These are phyloP conservation scores for Coemansia sp. DNA, from an alignment of 192 early-diverging fungal genomes.

Conservation along the genomic window DNA sequence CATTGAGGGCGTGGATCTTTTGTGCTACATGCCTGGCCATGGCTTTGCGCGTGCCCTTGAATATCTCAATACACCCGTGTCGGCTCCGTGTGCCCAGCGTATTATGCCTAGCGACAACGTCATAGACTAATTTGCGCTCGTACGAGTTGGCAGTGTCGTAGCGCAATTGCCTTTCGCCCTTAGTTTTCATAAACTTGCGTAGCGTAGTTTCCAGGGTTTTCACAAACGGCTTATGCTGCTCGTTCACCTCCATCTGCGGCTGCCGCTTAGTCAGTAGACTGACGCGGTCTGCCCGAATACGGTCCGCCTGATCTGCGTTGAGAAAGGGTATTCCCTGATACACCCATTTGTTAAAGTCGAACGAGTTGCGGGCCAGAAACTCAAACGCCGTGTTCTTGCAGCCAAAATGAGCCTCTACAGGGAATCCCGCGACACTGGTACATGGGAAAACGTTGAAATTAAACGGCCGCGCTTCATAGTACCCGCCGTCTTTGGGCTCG, in stretches of 20 bases:
- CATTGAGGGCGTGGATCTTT: constrained; percentile 33
- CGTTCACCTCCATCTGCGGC: constrained; percentile 18
- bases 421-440: constrained; percentile 23
- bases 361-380: constrained; percentile 75
- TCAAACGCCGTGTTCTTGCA: constrained; percentile 63
- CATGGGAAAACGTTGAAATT: constrained; percentile 90
- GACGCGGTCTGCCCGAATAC: constrained; percentile 23
- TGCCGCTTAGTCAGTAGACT: constrained; percentile 28
- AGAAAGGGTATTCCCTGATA: constrained; percentile 75
- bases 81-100: constrained; percentile 47
- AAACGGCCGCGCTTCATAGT: constrained; percentile 79
- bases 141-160: constrained; percentile 60
- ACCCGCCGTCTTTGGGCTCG: constrained; percentile 17
- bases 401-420: constrained; percentile 43
- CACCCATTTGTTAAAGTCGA: constrained; percentile 94
- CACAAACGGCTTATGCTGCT: constrained; percentile 23
- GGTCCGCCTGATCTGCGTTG: constrained; percentile 24
- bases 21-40: constrained; percentile 23
- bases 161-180: constrained; percentile 14
- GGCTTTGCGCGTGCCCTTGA: constrained; percentile 42
- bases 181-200: constrained; percentile 13
- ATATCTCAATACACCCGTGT: constrained; percentile 44
- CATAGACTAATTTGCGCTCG: constrained; percentile 76
- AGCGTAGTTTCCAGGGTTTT: constrained; percentile 24
- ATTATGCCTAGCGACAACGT: constrained; percentile 63